Conservation (phyloP, 352 stramenopile species). For the Pythium aristosporum region DNA sequence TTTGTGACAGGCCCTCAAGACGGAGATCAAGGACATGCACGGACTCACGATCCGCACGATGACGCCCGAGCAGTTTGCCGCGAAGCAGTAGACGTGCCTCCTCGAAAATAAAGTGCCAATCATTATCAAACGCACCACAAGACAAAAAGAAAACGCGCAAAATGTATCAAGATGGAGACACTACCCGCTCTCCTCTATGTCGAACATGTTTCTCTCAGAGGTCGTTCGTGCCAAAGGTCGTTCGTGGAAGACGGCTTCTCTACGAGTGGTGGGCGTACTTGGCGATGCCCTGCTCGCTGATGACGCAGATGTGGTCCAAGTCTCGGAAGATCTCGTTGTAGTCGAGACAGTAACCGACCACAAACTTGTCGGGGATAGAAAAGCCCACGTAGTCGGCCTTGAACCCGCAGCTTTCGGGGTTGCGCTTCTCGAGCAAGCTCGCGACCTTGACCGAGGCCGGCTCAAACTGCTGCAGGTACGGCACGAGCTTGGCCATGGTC, state of each 20-base stretch:
- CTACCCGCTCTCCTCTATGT: neutral
- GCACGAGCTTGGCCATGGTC: constrained; percentile 92
- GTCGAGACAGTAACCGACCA: constrained; percentile 95
- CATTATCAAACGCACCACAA: neutral
- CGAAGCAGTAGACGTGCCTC: constrained; percentile 38
- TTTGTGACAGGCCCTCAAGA: constrained; percentile 58
- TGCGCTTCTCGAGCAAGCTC: constrained; percentile 94
- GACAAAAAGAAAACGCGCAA: neutral
- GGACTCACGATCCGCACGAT: constrained; percentile 80
- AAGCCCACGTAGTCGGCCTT: constrained; percentile 96
- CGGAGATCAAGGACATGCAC: constrained; percentile 88
- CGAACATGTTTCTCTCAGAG: neutral
- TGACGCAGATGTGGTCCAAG: constrained; percentile 95
- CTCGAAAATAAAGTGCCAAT: neutral
- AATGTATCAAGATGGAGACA: constrained; percentile 8
- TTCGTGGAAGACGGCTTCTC: constrained; percentile 1
- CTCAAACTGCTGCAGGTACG: constrained; percentile 76
- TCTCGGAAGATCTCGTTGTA: constrained; percentile 97
- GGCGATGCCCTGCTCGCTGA: constrained; percentile 91
- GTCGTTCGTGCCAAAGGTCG: no score
- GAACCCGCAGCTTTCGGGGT: constrained; percentile 86
- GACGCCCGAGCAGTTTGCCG: constrained; percentile 74
- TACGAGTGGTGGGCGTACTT: constrained; percentile 70
- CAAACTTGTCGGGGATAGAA: constrained; percentile 95
- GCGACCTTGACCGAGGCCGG: constrained; percentile 87